Percentiles rank a stretch among this genome's conserved stretches.
phyloP scores from a whole-genome alignment of 352 stramenopile species.

The Pythium dissimile region DNA sequence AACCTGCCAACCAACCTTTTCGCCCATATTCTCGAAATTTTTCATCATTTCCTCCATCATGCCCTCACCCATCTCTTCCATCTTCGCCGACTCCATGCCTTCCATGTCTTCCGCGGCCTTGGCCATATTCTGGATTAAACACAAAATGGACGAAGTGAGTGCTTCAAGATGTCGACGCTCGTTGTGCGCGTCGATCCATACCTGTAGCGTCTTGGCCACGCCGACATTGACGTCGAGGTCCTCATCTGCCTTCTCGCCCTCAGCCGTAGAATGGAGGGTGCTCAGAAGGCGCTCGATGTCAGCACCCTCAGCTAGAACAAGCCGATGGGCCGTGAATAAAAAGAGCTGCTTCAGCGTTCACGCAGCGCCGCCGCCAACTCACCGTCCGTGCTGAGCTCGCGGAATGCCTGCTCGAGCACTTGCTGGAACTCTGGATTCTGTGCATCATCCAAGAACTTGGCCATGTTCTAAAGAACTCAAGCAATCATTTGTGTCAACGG shows the following conservation, averaged over 20 bases:
- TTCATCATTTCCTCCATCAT: slow-evolving; percentile 97
- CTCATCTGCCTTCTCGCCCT: slow-evolving; percentile 41
- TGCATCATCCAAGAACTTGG: slow-evolving; percentile 81
- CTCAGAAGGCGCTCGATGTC: slow-evolving; percentile 74
- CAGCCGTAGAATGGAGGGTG: slow-evolving; percentile 37
- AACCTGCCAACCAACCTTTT: slow-evolving; percentile 62
- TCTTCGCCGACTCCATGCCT: slow-evolving; percentile 68
- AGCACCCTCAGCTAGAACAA: slow-evolving; percentile 37
- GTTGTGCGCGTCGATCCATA: slow-evolving; percentile 6
- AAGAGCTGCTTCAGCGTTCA: no score
- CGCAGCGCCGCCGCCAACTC: neutral
- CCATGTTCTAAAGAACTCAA: slow-evolving; percentile 60
- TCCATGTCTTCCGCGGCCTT: slow-evolving; percentile 87
- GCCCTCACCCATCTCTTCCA: slow-evolving; percentile 91
- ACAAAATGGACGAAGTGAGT: no score
- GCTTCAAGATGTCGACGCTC: neutral
- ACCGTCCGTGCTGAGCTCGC: slow-evolving; percentile 73
- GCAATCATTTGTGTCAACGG: no score
- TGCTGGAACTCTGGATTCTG: slow-evolving; percentile 87
- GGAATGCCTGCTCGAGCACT: slow-evolving; percentile 83
- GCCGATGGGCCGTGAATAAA: no score
- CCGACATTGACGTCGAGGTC: slow-evolving; percentile 72
- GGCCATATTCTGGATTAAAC: slow-evolving; percentile 71
- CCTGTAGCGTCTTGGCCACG: slow-evolving; percentile 84
- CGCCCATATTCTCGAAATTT: slow-evolving; percentile 94